Evolutionary conservation across 2,329 filamentous ascomycete genomes (phyloP).

Genomic region (Colletotrichum ledebouriae): DNA sequence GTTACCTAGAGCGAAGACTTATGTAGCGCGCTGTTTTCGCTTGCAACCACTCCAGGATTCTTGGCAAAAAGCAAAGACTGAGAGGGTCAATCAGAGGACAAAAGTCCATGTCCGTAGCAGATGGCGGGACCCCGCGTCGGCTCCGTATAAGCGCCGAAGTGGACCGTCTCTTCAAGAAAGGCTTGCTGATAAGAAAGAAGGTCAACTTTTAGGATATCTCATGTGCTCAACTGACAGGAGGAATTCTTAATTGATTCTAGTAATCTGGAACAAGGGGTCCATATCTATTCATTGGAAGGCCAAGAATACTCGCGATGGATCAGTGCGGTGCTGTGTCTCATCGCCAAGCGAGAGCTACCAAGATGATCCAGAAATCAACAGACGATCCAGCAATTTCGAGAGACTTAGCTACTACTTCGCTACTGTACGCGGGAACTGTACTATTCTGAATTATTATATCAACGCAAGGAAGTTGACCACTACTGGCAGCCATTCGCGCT

Average conservation of each 20-base stretch:
- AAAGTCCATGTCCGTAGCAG: too few species aligned
- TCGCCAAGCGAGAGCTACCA: not conserved
- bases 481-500: too few species aligned
- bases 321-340: not conserved
- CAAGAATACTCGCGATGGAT: not conserved
- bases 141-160: too few species aligned
- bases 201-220: too few species aligned
- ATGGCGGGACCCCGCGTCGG: too few species aligned
- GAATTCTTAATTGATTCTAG: not conserved
- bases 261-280: slow-evolving; percentile 2
- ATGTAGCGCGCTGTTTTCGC: not conserved
- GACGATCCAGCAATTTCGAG: not conserved
- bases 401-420: slow-evolving; percentile 1
- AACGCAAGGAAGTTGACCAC: not conserved
- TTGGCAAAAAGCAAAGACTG: not conserved
- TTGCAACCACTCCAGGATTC: not conserved
- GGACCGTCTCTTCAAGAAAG: too few species aligned
- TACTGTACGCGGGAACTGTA: not conserved
- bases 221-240: too few species aligned
- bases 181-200: too few species aligned
- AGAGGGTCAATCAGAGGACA: too few species aligned
- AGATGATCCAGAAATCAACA: not conserved
- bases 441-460: not conserved
- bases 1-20: not conserved
- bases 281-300: not conserved